Base-by-base conservation (phyloP, 1,284 basidiomycete genomes). In the Pseudozyma thailandica region DNA sequence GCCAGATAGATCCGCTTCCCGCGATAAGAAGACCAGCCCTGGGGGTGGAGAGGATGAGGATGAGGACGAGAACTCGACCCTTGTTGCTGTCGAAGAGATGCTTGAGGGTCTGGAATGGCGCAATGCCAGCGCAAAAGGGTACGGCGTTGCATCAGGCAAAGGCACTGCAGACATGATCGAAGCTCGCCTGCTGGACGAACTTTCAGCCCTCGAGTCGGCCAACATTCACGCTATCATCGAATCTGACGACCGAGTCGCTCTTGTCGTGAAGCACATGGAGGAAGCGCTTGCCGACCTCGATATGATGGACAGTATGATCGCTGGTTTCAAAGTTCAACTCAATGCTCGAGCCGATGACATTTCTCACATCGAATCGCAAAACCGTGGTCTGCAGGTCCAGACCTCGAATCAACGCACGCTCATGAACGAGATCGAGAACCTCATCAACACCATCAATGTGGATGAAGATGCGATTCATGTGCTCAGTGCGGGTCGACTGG, bases 181-280 rank as follows among this genome's bases (percentile, higher is more conserved):
- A 48, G 80, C 74, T 15, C 69, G 78, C 10, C 55, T 82, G 7
- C 58, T 82, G 37, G 79, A 79, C 43, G 81, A 82, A 56, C 63
- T 82, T 10, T 66, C 75, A 0, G 81, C 81, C 7, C 63, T 82
- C 6, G 80, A 82, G 18, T 75, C 80, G 9, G 95, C 95, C 9
- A 97, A 95, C 80, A 92, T 98, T 25, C 92, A 98, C 83, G 96
- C 94, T 0, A 96, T 98, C 85, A 87, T 98, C 50, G 95, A 98
- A 84, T 91, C 91, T 6, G 95, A 89, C 64, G 87, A 88, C 56
- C 88, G 95, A 21, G 90, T 98, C 49, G 88, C 87, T 38, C 85
- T 90, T n/a, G 94, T 98, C 8, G 84, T 97, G 74, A 90, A 91
- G 70, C 91, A 90, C 81, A 89, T 97, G 77, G 94, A 96, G 62